A percentile compares a stretch with the other conserved stretches of the same genome.
phyloP scores from a whole-genome alignment of 2,329 filamentous ascomycete species.

The Aspergillus bombycis region DNA sequence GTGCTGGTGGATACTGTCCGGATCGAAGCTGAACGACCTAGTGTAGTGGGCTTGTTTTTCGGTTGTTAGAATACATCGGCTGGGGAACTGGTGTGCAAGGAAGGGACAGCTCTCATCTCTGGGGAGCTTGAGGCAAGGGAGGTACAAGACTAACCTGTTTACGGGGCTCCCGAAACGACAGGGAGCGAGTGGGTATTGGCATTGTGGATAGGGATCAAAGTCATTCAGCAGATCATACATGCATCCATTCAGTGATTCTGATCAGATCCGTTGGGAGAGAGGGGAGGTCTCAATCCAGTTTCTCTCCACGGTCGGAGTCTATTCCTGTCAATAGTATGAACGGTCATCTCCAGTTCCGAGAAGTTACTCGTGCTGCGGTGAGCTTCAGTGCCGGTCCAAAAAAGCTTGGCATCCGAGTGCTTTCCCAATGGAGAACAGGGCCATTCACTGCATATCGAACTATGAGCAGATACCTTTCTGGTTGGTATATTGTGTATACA shows the following conservation, averaged over 20 bases:
- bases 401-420: background rate
- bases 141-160: slow-evolving; percentile 32
- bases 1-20: slow-evolving; percentile 18
- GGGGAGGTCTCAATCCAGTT: background rate
- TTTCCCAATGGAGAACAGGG: background rate
- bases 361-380: background rate
- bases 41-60: slow-evolving; percentile 25
- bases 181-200: slow-evolving; percentile 44
- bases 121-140: slow-evolving; percentile 7
- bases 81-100: background rate
- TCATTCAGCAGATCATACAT: background rate
- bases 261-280: background rate
- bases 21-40: slow-evolving; percentile 27
- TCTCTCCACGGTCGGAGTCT: background rate
- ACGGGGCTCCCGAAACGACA: slow-evolving; percentile 39
- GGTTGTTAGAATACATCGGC: background rate
- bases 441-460: too few relatives aligned
- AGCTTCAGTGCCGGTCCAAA: background rate
- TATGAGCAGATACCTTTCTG: too few relatives aligned
- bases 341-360: background rate
- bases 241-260: background rate
- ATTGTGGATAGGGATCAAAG: slow-evolving; percentile 25
- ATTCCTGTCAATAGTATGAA: background rate
- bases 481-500: too few relatives aligned
- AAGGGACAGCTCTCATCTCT: background rate